phyloP scores from a whole-genome alignment of 108 stramenopile species.

The Skeletonema marinoi region DNA sequence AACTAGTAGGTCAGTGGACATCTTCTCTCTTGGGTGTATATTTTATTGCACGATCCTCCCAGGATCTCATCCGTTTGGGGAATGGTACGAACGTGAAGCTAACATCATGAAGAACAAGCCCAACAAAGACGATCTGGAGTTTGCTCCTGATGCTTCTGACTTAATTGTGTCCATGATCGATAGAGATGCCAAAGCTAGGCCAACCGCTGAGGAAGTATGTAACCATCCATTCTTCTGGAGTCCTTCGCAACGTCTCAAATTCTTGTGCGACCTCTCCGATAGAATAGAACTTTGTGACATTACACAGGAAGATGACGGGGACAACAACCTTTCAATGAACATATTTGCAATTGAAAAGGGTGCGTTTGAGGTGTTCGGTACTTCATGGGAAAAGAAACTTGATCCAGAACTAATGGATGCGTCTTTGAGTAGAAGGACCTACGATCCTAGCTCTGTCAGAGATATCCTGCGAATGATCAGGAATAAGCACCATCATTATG shows the following conservation, averaged over 20 bases:
- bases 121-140: slow-evolving; percentile 54
- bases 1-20: slow-evolving; percentile 90
- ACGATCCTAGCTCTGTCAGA: slow-evolving; percentile 88
- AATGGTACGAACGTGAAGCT: slow-evolving; percentile 96
- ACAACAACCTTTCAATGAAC: slow-evolving; percentile 23
- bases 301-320: slow-evolving; percentile 9
- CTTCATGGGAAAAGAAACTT: slow-evolving; percentile 84
- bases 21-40: slow-evolving; percentile 97
- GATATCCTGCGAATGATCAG: slow-evolving; percentile 92
- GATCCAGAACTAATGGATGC: slow-evolving; percentile 82
- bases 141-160: slow-evolving; percentile 79
- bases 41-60: slow-evolving; percentile 90
- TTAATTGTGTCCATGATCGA: slow-evolving; percentile 85
- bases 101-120: slow-evolving; percentile 92
- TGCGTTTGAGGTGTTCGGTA: slow-evolving; percentile 82
- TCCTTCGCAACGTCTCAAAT: slow-evolving; percentile 70
- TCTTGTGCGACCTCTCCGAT: slow-evolving; percentile 92
- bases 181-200: slow-evolving; percentile 77
- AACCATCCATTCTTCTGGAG: slow-evolving; percentile 96
- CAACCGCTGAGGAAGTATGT: slow-evolving; percentile 88
- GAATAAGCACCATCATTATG: slow-evolving; percentile 95
- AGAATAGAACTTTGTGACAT: slow-evolving; percentile 71
- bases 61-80: slow-evolving; percentile 94
- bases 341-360: slow-evolving; percentile 77
- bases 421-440: slow-evolving; percentile 84